Conservation (phyloP, 345 rosid genomes). For the Noccaea caerulescens region DNA sequence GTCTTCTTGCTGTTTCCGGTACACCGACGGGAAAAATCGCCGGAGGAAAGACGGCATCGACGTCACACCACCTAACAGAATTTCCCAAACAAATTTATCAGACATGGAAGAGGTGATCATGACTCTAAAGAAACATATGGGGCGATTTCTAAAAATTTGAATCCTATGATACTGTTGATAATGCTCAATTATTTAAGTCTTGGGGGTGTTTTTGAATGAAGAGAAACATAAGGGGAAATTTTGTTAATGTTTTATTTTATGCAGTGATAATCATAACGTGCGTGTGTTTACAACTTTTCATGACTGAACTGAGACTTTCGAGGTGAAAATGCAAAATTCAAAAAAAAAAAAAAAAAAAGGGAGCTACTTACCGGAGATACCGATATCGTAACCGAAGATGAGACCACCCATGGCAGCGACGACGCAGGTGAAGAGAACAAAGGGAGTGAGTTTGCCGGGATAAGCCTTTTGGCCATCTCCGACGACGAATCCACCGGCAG, state of each 20-base stretch:
- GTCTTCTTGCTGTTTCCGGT: conserved; percentile 51
- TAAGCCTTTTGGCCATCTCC: conserved; percentile 61
- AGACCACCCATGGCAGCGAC: conserved; percentile 99
- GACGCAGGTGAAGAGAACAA: conserved; percentile 73
- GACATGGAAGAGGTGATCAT: conserved; percentile 1
- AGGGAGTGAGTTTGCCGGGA: conserved; percentile 85
- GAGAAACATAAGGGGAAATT: neutral
- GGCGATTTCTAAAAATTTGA: neutral
- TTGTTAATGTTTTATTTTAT: neutral
- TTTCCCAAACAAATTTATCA: neutral
- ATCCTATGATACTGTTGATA: neutral
- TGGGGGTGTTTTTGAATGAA: neutral
- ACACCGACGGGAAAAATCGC: conserved; percentile 76
- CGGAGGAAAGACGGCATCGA: conserved; percentile 71
- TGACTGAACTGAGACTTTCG: neutral
- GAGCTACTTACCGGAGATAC: conserved; percentile 75
- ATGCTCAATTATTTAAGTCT: neutral
- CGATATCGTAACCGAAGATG: conserved; percentile 95
- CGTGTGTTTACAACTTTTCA: conserved; percentile 2
- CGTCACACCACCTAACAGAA: conserved; percentile 84
- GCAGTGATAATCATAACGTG: neutral
- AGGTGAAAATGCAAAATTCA: conserved; percentile 17
- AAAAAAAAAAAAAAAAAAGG: neutral
- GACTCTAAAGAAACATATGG: conserved; percentile 13
- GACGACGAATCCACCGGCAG: conserved; percentile 58